These are phyloP conservation scores for Avicennia marina DNA, from an alignment of 257 asterid species.

Conservation along the genomic window DNA sequence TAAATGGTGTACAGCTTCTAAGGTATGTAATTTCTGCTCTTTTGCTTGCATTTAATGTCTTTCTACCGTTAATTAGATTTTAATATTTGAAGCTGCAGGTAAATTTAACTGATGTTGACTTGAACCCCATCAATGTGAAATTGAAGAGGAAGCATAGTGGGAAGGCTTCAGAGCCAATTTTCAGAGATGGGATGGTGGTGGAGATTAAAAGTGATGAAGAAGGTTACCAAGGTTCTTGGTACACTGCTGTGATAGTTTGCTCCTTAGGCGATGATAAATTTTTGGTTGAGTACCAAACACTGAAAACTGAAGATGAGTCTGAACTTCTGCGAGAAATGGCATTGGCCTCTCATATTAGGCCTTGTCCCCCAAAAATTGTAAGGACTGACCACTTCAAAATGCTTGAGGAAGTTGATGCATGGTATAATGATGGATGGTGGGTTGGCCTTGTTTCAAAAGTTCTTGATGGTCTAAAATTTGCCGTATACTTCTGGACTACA, in stretches of 20 bases:
- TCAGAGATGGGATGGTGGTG: constrained; percentile 46
- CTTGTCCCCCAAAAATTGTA: constrained; percentile 43
- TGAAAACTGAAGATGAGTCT: constrained; percentile 45
- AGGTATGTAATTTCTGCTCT: constrained; percentile 23
- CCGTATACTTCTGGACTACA: constrained; percentile 49
- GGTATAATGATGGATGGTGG: constrained; percentile 86
- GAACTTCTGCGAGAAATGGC: constrained; percentile 36
- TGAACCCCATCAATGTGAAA: constrained; percentile 22
- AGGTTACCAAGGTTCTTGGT: constrained; percentile 72
- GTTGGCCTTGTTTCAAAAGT: constrained; percentile 50
- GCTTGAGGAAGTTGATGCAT: constrained; percentile 64
- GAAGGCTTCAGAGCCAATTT: constrained; percentile 24
- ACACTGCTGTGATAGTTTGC: constrained; percentile 38
- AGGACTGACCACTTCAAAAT: constrained; percentile 29
- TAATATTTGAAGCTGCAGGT: constrained; percentile 29
- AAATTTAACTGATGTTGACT: constrained; percentile 17
- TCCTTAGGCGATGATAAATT: constrained; percentile 17
- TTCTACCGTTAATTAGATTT: neutral
- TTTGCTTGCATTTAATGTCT: constrained; percentile 11
- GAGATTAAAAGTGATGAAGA: constrained; percentile 63
- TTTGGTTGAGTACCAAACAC: constrained; percentile 58
- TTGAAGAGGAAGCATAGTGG: constrained; percentile 27
- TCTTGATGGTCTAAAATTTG: constrained; percentile 36
- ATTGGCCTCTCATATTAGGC: constrained; percentile 41
- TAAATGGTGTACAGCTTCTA: constrained; percentile 35